Evolutionary conservation across 495 filamentous ascomycete species (phyloP).

Genomic region (Coniosporium apollinis): DNA sequence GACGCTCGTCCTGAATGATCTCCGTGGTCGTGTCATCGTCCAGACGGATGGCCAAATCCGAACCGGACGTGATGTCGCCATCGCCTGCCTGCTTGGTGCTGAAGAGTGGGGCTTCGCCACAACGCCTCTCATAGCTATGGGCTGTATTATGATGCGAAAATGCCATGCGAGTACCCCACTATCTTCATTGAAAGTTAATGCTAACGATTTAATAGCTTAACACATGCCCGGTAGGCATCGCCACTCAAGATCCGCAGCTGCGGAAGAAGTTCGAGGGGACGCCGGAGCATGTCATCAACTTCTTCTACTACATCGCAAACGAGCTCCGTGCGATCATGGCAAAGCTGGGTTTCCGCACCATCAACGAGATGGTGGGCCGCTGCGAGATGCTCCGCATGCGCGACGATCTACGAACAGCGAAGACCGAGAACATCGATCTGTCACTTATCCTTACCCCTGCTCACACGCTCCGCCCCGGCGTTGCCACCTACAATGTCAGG

Average conservation of each 20-base stretch:
- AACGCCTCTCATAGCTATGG: constrained; percentile 90
- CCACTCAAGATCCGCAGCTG: constrained; percentile 89
- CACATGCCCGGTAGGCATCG: constrained; percentile 93
- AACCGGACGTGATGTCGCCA: constrained; percentile 88
- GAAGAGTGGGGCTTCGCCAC: constrained; percentile 99
- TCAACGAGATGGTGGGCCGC: constrained; percentile 98
- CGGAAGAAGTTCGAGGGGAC: constrained; percentile 90
- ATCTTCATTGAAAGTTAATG: background rate
- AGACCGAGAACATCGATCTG: constrained; percentile 88
- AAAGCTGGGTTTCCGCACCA: constrained; percentile 78
- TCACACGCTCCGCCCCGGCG: constrained; percentile 87
- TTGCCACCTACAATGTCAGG: constrained; percentile 96
- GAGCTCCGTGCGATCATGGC: constrained; percentile 98
- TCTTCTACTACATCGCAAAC: constrained; percentile 98
- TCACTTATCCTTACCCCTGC: constrained; percentile 93
- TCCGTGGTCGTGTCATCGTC: constrained; percentile 90
- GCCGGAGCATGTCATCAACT: constrained; percentile 98
- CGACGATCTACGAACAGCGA: constrained; percentile 73
- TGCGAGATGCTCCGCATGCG: constrained; percentile 76
- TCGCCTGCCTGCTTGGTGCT: constrained; percentile 89
- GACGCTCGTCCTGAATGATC: constrained; percentile 94
- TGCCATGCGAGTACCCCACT: constrained; percentile 23
- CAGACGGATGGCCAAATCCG: constrained; percentile 95
- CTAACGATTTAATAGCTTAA: constrained; percentile 28
- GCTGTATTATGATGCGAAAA: constrained; percentile 92